Conservation (phyloP, 768 basidiomycete species). For the Kondoa subrosea region DNA sequence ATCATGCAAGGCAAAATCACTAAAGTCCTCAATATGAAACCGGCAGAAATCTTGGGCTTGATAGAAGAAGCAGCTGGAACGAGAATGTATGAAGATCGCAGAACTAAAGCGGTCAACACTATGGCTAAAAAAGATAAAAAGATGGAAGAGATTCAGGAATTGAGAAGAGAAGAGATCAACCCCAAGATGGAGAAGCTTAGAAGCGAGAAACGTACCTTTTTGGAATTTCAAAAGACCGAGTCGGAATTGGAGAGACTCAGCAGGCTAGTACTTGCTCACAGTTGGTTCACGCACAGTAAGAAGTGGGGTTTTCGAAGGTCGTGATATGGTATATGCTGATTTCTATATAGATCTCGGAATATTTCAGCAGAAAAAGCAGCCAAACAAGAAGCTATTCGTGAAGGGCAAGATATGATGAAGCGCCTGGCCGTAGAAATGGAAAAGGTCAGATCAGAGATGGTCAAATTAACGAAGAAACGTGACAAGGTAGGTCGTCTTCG, state of each 20-base stretch:
- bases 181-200: conserved; percentile 86
- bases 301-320: conserved; percentile 1
- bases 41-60: conserved; percentile 93
- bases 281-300: conserved; percentile 45
- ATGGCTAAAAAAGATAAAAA: conserved; percentile 96
- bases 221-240: conserved; percentile 75
- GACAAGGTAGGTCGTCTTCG: conserved; percentile 37
- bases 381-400: conserved; percentile 30
- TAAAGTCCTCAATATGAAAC: conserved; percentile 96
- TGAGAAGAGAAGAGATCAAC: conserved; percentile 74
- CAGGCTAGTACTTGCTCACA: conserved; percentile 66
- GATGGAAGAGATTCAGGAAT: conserved; percentile 57
- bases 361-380: background rate
- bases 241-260: conserved; percentile 73
- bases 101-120: conserved; percentile 86
- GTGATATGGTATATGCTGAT: background rate
- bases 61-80: conserved; percentile 97
- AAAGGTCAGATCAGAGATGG: conserved; percentile 53
- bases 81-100: conserved; percentile 96
- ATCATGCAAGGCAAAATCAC: conserved; percentile 99
- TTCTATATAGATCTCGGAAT: background rate
- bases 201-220: conserved; percentile 66
- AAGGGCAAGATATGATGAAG: conserved; percentile 41
- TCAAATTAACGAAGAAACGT: conserved; percentile 52
- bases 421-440: conserved; percentile 49